Percentiles rank a stretch among this genome's conserved stretches.
phyloP scores from a whole-genome alignment of 345 rosid species.

The Eucalyptus regnans region DNA sequence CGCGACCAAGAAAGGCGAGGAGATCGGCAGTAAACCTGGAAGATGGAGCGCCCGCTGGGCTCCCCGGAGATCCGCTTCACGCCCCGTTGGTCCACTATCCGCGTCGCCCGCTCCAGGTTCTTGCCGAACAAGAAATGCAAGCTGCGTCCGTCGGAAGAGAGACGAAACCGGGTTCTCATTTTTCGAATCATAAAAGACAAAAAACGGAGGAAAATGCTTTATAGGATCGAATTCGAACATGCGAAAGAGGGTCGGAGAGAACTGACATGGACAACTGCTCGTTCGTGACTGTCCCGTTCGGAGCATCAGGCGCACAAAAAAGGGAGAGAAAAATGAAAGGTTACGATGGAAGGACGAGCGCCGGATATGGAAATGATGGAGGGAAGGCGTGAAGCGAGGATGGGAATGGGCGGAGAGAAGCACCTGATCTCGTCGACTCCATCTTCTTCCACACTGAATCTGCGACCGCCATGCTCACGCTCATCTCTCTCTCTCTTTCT shows the following conservation, averaged over 20 bases:
- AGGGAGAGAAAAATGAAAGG: not conserved
- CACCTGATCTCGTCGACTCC: constrained; percentile 46
- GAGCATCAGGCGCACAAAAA: not conserved
- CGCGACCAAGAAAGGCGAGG: not conserved
- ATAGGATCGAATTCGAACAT: not conserved
- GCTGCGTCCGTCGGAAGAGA: constrained; percentile 12
- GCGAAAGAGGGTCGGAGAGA: not conserved
- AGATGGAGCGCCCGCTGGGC: constrained; percentile 71
- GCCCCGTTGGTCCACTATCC: constrained; percentile 66
- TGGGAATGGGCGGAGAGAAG: not conserved
- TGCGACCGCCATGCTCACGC: constrained; percentile 31
- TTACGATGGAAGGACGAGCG: not conserved
- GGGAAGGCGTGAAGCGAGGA: not conserved
- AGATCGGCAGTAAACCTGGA: constrained; percentile 40
- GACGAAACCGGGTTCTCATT: not conserved
- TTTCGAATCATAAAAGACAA: not conserved
- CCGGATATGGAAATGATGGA: fast-evolving
- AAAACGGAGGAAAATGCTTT: not conserved
- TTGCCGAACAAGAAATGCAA: constrained; percentile 87
- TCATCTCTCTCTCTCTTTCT: constrained; percentile 1
- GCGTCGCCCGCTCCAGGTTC: constrained; percentile 71
- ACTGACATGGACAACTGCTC: constrained; percentile 76
- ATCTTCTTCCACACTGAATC: constrained; percentile 49
- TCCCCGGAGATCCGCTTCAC: constrained; percentile 65
- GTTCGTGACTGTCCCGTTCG: constrained; percentile 37